These are phyloP conservation scores for Penicillium goetzii DNA, from an alignment of 495 filamentous ascomycete genomes.

Conservation along the genomic window DNA sequence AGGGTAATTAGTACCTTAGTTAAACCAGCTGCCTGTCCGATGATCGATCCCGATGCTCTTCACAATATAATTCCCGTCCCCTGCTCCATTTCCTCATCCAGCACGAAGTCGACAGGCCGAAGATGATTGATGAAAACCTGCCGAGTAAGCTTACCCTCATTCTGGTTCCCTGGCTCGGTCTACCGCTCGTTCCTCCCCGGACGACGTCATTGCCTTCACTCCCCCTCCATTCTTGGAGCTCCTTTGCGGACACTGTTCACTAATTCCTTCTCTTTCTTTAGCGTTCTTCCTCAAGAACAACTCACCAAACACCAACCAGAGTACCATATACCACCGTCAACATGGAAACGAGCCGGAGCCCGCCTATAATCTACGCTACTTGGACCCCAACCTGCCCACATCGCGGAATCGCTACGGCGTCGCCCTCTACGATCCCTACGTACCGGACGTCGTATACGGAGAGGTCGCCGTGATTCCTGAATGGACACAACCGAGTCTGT, in stretches of 20 bases:
- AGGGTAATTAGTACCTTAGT: slow-evolving; percentile 11
- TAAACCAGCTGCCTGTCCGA: neutral
- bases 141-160: slow-evolving; percentile 61
- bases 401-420: slow-evolving; percentile 83
- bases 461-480: slow-evolving; percentile 84
- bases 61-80: slow-evolving; percentile 4
- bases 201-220: slow-evolving; percentile 31
- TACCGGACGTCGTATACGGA: slow-evolving; percentile 79
- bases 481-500: slow-evolving; percentile 80
- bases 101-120: slow-evolving; percentile 19
- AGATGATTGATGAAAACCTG: slow-evolving; percentile 93
- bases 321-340: slow-evolving; percentile 71
- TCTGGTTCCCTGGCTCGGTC: neutral
- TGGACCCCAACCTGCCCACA: slow-evolving; percentile 67
- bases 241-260: slow-evolving; percentile 31
- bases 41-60: neutral
- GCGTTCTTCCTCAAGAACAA: slow-evolving; percentile 65
- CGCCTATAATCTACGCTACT: slow-evolving; percentile 75
- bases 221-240: slow-evolving; percentile 38
- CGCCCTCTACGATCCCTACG: slow-evolving; percentile 81
- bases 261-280: slow-evolving; percentile 25
- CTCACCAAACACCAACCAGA: slow-evolving; percentile 56
- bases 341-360: slow-evolving; percentile 78
- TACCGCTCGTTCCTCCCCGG: neutral
- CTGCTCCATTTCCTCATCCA: neutral